Evolutionary conservation across 2,329 filamentous ascomycete genomes (phyloP).

Genomic region (Colletotrichum godetiae): DNA sequence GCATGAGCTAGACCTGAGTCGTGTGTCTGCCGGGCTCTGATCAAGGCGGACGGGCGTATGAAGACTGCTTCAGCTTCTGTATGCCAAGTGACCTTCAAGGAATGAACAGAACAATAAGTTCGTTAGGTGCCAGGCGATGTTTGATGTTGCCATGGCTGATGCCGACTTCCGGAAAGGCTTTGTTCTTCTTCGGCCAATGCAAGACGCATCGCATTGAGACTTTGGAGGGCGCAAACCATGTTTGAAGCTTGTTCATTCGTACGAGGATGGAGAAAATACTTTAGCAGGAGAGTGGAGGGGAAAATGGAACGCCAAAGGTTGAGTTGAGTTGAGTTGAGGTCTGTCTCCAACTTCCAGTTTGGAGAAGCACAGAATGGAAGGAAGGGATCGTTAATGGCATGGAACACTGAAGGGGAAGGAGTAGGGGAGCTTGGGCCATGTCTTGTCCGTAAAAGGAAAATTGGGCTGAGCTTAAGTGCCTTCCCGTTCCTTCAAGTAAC

Average conservation of each 20-base stretch:
- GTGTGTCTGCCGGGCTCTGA: not conserved
- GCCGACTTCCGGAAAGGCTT: constrained; percentile 3
- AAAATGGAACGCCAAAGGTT: not conserved
- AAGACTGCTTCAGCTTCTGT: not conserved
- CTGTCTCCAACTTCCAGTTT: not conserved
- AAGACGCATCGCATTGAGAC: constrained; percentile 23
- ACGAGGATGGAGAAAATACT: not conserved
- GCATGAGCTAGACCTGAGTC: not conserved
- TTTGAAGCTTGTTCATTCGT: not conserved
- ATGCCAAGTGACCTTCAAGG: not conserved
- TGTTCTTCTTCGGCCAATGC: not conserved
- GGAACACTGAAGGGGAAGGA: not conserved
- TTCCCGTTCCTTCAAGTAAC: not conserved
- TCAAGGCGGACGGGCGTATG: not conserved
- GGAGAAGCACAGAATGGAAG: not conserved
- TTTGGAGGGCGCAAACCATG: not conserved
- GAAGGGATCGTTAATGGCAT: not conserved
- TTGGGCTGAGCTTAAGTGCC: not conserved
- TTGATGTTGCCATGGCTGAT: not conserved
- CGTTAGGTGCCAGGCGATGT: not conserved
- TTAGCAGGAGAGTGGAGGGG: not conserved
- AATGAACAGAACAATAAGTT: not conserved
- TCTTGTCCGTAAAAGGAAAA: not conserved
- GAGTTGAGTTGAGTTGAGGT: not conserved
- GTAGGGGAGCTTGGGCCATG: not conserved